Conservation (phyloP, 768 basidiomycete genomes). For the Calocera viscosa region DNA sequence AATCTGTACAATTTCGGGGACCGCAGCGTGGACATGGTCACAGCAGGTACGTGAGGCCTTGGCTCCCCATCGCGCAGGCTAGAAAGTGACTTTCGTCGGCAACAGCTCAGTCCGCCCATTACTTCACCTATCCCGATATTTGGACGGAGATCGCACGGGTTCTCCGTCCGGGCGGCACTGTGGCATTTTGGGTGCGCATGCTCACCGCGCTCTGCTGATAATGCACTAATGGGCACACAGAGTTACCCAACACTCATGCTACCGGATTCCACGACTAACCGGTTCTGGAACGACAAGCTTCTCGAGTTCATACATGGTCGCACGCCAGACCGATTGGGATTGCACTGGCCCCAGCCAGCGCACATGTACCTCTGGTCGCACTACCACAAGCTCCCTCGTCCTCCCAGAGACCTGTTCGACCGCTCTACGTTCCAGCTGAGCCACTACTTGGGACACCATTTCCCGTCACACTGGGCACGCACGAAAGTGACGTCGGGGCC, state of each 20-base stretch:
- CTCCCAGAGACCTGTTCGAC: background rate
- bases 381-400: background rate
- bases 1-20: slow-evolving; percentile 38
- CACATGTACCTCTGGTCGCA: background rate
- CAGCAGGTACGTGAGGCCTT: slow-evolving; percentile 48
- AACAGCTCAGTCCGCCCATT: slow-evolving; percentile 65
- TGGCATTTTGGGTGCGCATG: slow-evolving; percentile 56
- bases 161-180: slow-evolving; percentile 48
- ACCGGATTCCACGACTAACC: background rate
- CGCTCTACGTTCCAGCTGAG: background rate
- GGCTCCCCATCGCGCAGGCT: too few relatives aligned
- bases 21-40: slow-evolving; percentile 49
- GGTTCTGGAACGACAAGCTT: background rate
- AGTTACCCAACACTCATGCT: background rate
- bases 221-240: background rate
- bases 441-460: background rate
- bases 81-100: too few relatives aligned
- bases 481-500: background rate
- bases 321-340: background rate
- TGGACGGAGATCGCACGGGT: slow-evolving; percentile 58
- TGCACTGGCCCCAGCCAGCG: background rate
- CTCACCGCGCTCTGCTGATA: background rate
- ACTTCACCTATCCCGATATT: slow-evolving; percentile 62
- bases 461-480: background rate
- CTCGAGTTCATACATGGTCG: background rate